Percentiles rank a stretch among this genome's conserved stretches.
phyloP scores from a whole-genome alignment of 2,329 filamentous ascomycete genomes.

The Pseudocercospora ulei region DNA sequence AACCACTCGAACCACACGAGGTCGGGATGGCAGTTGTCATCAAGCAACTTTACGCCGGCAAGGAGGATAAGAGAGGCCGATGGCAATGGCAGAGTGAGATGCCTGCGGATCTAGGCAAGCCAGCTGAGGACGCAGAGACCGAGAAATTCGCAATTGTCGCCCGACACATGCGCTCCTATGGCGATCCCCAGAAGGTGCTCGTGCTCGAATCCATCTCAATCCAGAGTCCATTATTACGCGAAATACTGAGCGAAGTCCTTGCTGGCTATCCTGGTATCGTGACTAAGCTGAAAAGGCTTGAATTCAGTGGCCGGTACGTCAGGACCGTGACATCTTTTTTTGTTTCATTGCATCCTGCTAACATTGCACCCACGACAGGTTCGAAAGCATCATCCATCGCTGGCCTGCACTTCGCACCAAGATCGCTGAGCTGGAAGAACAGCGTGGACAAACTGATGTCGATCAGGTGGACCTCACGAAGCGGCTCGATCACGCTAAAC shows the following conservation, averaged over 20 bases:
- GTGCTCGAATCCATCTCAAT: slow-evolving; percentile 52
- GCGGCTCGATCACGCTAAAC: slow-evolving; percentile 33
- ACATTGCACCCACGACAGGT: slow-evolving; percentile 34
- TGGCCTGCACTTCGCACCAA: slow-evolving; percentile 46
- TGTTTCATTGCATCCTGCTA: background rate
- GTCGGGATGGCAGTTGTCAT: slow-evolving; percentile 37
- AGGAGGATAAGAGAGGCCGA: slow-evolving; percentile 8
- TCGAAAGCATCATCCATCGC: slow-evolving; percentile 56
- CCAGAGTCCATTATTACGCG: slow-evolving; percentile 53
- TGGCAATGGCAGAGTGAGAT: slow-evolving; percentile 8
- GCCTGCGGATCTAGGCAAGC: slow-evolving; percentile 45
- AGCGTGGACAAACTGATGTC: slow-evolving; percentile 2
- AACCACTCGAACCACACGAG: slow-evolving; percentile 13
- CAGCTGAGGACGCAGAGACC: slow-evolving; percentile 53
- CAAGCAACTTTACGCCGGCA: slow-evolving; percentile 42
- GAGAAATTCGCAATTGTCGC: slow-evolving; percentile 53
- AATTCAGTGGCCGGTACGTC: slow-evolving; percentile 42
- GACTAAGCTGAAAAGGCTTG: slow-evolving; percentile 50
- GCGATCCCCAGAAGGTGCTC: slow-evolving; percentile 51
- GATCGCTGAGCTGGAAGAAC: slow-evolving; percentile 23
- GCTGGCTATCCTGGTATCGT: slow-evolving; percentile 52
- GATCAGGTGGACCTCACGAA: slow-evolving; percentile 12
- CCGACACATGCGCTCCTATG: slow-evolving; percentile 45
- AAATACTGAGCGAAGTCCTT: slow-evolving; percentile 48
- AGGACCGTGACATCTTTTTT: slow-evolving; percentile 31